phyloP scores from a whole-genome alignment of 306 rosid genomes.

The Coriaria nepalensis region DNA sequence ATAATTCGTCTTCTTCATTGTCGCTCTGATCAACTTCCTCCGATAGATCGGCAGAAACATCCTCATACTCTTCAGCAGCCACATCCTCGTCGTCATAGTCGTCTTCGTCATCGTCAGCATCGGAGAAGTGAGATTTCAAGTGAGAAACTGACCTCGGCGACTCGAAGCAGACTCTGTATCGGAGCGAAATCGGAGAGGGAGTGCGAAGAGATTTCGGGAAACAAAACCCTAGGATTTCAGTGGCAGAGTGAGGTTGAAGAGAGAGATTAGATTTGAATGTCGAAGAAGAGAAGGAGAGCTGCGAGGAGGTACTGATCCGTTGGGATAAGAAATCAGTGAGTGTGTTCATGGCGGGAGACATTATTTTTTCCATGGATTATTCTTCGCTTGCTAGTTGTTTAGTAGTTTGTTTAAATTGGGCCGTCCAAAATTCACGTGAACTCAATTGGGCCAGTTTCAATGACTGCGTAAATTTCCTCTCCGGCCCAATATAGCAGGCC shows the following conservation, averaged over 20 bases:
- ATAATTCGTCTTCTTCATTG: constrained; percentile 29
- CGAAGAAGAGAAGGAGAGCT: constrained; percentile 7
- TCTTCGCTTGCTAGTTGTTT: too few relatives aligned
- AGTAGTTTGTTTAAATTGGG: too few relatives aligned
- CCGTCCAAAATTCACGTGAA: too few relatives aligned
- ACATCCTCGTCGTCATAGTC: constrained; percentile 36
- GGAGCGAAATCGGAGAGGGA: constrained; percentile 11
- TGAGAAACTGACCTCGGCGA: constrained; percentile 35
- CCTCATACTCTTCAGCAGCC: constrained; percentile 70
- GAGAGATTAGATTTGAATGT: constrained; percentile 1
- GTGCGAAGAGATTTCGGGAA: constrained; percentile 17
- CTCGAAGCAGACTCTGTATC: constrained; percentile 26
- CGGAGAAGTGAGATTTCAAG: constrained; percentile 28
- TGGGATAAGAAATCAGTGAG: too few relatives aligned
- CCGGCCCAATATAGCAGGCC: too few relatives aligned
- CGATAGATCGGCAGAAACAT: constrained; percentile 25
- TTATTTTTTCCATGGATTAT: too few relatives aligned
- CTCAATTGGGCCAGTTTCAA: too few relatives aligned
- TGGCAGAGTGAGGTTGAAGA: constrained; percentile 16
- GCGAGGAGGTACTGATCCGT: not conserved
- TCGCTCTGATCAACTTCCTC: constrained; percentile 40
- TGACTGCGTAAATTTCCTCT: too few relatives aligned
- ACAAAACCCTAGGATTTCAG: constrained; percentile 21
- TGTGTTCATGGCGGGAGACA: too few relatives aligned
- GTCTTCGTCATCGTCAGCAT: constrained; percentile 32